Conservation (phyloP, 345 rosid species). For the Eucalyptus curtisii region DNA sequence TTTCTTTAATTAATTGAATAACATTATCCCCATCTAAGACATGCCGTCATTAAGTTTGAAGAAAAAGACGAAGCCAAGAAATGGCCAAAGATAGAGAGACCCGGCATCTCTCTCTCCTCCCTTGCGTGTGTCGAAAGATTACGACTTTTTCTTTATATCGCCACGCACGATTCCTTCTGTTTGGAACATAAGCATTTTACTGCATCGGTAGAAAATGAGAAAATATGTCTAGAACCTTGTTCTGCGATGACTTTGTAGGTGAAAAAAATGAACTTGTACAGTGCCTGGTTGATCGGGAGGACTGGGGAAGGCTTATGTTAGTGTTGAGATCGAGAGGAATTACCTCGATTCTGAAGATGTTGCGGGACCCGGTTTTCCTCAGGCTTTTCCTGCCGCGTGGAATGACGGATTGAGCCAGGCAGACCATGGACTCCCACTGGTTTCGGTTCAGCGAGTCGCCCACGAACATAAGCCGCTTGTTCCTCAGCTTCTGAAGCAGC, state of each 20-base stretch:
- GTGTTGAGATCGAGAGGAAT: not conserved
- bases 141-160: not conserved
- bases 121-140: not conserved
- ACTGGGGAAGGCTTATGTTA: not conserved
- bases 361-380: conserved; percentile 48
- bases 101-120: not conserved
- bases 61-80: not conserved
- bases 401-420: conserved; percentile 78
- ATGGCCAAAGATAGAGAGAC: not conserved
- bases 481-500: conserved; percentile 73
- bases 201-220: not conserved
- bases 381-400: conserved; percentile 58
- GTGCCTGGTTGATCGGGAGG: not conserved
- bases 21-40: not conserved
- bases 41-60: not conserved
- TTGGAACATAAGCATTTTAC: not conserved
- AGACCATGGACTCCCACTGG: conserved; percentile 99
- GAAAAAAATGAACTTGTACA: not conserved
- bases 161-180: not conserved
- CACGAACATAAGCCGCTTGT: conserved; percentile 92
- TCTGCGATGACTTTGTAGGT: not conserved
- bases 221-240: not conserved
- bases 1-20: not conserved
- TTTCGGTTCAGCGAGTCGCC: conserved; percentile 96
- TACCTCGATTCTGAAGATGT: conserved; percentile 72